Percentiles rank a stretch among this genome's conserved stretches.
Conservation (phyloP, 2,329 filamentous ascomycete species). For the Talaromyces sp. region DNA sequence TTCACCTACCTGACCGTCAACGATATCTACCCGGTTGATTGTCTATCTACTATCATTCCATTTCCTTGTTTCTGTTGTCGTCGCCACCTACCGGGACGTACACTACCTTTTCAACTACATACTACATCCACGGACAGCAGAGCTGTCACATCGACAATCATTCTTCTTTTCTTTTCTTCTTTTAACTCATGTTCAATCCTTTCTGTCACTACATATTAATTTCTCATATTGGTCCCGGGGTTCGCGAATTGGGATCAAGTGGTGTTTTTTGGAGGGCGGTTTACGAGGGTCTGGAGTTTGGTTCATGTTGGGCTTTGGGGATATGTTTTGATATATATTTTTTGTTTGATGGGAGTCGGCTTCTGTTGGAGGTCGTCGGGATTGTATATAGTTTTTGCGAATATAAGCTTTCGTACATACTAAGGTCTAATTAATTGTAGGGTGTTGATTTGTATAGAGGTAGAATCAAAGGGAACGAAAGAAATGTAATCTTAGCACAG, state of each 20-base stretch:
- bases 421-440: neutral
- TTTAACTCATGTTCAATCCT: neutral
- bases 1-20: neutral
- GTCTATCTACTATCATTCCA: neutral
- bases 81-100: neutral
- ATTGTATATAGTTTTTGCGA: neutral
- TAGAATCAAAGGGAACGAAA: neutral
- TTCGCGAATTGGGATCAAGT: neutral
- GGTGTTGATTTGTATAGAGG: neutral
- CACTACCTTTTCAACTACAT: neutral
- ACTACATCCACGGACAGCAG: conserved; percentile 5
- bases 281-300: neutral
- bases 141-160: neutral
- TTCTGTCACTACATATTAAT: neutral
- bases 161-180: neutral
- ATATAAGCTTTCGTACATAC: neutral
- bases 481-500: neutral
- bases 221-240: neutral
- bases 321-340: conserved; percentile 3
- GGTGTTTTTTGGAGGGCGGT: neutral
- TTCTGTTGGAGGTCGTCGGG: neutral
- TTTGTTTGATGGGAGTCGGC: neutral
- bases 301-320: neutral
- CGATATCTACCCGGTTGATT: neutral
- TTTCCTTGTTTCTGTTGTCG: neutral